Evolutionary conservation across 768 basidiomycete genomes (phyloP), one percentile per base, ranked within the genome.

Genomic region (Psilocybe azurescens): DNA sequence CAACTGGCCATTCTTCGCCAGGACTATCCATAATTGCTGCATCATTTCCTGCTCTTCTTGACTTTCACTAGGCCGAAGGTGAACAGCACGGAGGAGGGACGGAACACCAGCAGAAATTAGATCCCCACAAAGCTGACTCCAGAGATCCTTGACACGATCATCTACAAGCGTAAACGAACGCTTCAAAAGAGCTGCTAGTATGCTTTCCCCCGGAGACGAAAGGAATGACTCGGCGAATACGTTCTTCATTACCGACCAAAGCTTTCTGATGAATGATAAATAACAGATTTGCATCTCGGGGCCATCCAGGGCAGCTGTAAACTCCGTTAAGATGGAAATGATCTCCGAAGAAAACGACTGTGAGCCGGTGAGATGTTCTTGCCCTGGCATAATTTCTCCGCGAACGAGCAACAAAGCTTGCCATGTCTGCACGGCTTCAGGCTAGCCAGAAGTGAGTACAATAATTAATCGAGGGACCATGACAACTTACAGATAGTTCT

Each of bases 211-310:
- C 0, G 77, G 71, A 5, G 73, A 70, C 1, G 78, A 68, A 16
- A 89, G 78, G 74, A 73, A 79, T 7, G 73, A 33, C 1, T 67
- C 44, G 18, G 74, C 66, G 53, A 86, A 86, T 5, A 83, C 80
- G 39, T 81, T 80, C 72, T 77, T 81, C 71, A 83, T 77, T 11
- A 79, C 76, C 16, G 65, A 73, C 88, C 87, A 90, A 32, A 89
- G 72, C 53, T 78, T 79, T 49, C 70, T 69, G 10, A 84, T 72
- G 30, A 80, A 72, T 2, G 60, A 56, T n/a, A 89, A 73, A 49
- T 73, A 75, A 32, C 61, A 68, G 20, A 75, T 51, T 66, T 86
- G 83, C 3, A 58, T 67, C 3, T 69, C 64, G 4, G 58, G 47
- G 3, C 64, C 64, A 3, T 70, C 69, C 4, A 66, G 44, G 0